Base-by-base conservation (phyloP, 1,284 basidiomycete genomes). In the Mrakiaceae sp. region DNA sequence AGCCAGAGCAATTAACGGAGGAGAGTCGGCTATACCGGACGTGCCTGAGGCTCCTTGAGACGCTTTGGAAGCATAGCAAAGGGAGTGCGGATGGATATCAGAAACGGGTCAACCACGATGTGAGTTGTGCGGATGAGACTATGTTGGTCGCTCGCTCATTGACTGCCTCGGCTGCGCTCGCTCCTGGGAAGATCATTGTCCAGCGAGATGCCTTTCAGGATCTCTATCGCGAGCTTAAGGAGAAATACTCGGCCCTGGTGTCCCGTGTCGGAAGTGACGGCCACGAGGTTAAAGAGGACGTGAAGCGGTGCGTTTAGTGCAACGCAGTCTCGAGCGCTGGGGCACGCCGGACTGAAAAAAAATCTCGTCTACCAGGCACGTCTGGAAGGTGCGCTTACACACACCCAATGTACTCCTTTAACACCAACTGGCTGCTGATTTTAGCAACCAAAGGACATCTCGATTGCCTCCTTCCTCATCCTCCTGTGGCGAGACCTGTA, bases 391-490 rank as follows among this genome's bases (percentile, higher is more conserved):
- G 60, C 43, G 5, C 50, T 39, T 6, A 50, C 47, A 5, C 50
- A 39, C 10, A 12, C 53, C 39, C 10, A 55, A n/a, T 16, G 10
- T 55, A 2, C 2, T 27, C 27, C 27, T 27, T 27, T 27, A 1
- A 27, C 27, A 27, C 27, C 27, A 27, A 27, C 27, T 27, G 27
- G 27, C 27, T 27, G 27, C 27, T 27, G 27, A 27, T 27, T 27
- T 27, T 27, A 27, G 27, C 27, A 27, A 27, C 27, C 27, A 69
- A 77, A 82, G 84, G 92, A 96, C 74, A 87, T 95, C 56, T 89
- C 88, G 0, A 91, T 95, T 58, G 93, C 91, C 3, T 91, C 92
- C 0, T 98, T 88, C 74, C 78, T 97, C 54, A 92, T 98, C 75
- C 79, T 94, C 0, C 78, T 98, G 3, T 98, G 94, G 94, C 87